Conservation (phyloP, 2,329 filamentous ascomycete species). For the Xylariaceae sp. region DNA sequence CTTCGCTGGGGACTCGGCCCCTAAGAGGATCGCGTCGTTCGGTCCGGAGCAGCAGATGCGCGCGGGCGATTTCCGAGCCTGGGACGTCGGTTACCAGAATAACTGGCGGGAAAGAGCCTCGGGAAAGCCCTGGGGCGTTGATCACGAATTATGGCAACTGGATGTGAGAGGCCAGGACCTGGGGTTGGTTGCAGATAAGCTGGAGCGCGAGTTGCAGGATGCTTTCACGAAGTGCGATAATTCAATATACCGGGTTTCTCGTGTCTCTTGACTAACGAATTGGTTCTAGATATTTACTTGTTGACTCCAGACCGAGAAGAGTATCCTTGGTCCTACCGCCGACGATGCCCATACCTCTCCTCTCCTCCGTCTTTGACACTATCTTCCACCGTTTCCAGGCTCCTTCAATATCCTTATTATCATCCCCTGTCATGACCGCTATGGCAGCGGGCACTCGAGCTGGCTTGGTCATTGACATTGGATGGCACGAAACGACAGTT, state of each 20-base stretch:
- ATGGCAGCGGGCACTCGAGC: conserved; percentile 82
- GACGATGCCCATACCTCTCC: conserved; percentile 73
- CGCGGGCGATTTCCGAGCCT: conserved; percentile 78
- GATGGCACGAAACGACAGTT: conserved; percentile 87
- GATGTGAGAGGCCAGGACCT: conserved; percentile 76
- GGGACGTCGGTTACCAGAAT: conserved; percentile 57
- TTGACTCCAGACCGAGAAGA: conserved; percentile 76
- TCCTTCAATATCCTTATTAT: conserved; percentile 79
- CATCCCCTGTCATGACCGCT: conserved; percentile 72
- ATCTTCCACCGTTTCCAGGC: conserved; percentile 81
- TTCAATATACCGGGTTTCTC: not conserved
- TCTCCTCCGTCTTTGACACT: conserved; percentile 75
- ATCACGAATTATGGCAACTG: conserved; percentile 76
- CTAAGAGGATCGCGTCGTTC: conserved; percentile 72
- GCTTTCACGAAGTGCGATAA: conserved; percentile 73
- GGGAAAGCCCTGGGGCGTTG: conserved; percentile 61
- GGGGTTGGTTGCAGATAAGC: conserved; percentile 79
- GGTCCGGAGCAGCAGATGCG: conserved; percentile 76
- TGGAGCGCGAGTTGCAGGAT: conserved; percentile 81
- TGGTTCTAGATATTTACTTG: conserved; percentile 58
- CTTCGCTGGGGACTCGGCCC: conserved; percentile 80
- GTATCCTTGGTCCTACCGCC: conserved; percentile 78
- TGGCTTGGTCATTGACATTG: conserved; percentile 86
- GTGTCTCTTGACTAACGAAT: conserved; percentile 8
- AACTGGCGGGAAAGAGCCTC: conserved; percentile 51